A percentile compares a stretch with the other conserved stretches of the same genome.
These are phyloP conservation scores for Ganoderma resinaceum DNA, from an alignment of 1,284 basidiomycete genomes.

Conservation along the genomic window DNA sequence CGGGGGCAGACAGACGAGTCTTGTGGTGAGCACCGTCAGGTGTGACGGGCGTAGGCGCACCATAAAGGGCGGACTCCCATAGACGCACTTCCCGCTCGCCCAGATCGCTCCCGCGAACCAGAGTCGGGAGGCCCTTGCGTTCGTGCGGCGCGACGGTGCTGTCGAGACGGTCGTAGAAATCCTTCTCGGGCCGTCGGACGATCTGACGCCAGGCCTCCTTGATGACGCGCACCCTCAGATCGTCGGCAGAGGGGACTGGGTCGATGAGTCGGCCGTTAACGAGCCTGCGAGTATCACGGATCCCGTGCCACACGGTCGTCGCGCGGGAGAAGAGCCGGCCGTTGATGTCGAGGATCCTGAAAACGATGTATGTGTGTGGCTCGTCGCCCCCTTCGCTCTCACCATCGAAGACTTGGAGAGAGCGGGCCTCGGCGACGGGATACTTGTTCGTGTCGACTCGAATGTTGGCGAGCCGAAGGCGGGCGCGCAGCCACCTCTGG, in stretches of 20 bases:
- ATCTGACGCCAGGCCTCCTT: constrained; percentile 30
- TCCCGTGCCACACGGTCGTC: constrained; percentile 20
- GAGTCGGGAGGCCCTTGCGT: constrained; percentile 2
- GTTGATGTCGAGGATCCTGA: constrained; percentile 20
- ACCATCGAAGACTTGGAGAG: background rate
- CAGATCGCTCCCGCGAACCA: constrained; percentile 15
- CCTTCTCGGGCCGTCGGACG: constrained; percentile 6
- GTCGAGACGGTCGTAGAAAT: constrained; percentile 20
- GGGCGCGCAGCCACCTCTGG: background rate
- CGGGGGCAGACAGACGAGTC: background rate
- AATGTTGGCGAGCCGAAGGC: background rate
- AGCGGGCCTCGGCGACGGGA: background rate
- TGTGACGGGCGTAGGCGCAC: background rate
- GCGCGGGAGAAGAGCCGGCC: constrained; percentile 25
- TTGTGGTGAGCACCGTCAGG: background rate
- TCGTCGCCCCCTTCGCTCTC: background rate
- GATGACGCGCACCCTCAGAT: constrained; percentile 11
- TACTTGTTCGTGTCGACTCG: no score
- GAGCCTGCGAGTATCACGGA: constrained; percentile 5
- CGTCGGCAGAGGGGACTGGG: background rate
- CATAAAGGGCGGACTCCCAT: constrained; percentile 7
- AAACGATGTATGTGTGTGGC: constrained; percentile 8
- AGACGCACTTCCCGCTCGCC: constrained; percentile 15
- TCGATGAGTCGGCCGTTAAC: background rate
- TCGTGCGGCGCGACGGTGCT: background rate